phyloP scores from a whole-genome alignment of 352 stramenopile genomes.

The Globisporangium heterothallicum region DNA sequence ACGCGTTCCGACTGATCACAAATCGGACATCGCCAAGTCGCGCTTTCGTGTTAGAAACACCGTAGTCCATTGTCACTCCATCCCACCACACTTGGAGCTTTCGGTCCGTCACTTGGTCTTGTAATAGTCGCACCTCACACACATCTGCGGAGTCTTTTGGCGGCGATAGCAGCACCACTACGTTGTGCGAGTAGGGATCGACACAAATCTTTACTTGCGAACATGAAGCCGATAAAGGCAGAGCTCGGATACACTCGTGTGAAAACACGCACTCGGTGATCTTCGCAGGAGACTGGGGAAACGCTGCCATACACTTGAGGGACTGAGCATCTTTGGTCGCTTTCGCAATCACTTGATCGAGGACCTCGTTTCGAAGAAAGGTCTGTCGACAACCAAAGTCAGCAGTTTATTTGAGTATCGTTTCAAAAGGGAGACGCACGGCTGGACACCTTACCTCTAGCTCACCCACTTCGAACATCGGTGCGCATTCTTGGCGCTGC shows the following conservation, averaged over 20 bases:
- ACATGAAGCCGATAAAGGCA: background rate
- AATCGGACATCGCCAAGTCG: background rate
- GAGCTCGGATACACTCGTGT: background rate
- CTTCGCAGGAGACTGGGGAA: too few relatives aligned
- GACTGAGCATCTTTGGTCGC: background rate
- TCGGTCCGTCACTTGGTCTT: background rate
- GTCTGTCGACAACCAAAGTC: background rate
- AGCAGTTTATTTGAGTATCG: too few relatives aligned
- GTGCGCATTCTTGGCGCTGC: conserved; percentile 1
- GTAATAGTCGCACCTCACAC: background rate
- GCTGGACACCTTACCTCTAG: conserved; percentile 3
- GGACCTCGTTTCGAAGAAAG: background rate
- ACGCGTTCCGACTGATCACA: background rate
- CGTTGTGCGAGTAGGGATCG: background rate
- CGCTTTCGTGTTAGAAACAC: conserved; percentile 2
- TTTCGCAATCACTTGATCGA: background rate
- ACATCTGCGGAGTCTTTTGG: background rate
- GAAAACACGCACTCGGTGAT: background rate
- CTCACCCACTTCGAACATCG: background rate
- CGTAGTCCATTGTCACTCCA: conserved; percentile 3
- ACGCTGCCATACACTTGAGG: too few relatives aligned
- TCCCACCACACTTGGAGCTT: conserved; percentile 4
- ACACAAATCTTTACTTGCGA: background rate
- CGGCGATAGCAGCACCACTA: background rate
- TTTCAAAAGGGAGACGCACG: background rate